These are phyloP conservation scores for Sporopachydermia lactativora DNA, from an alignment of 805 yeast genomes.

Conservation along the genomic window DNA sequence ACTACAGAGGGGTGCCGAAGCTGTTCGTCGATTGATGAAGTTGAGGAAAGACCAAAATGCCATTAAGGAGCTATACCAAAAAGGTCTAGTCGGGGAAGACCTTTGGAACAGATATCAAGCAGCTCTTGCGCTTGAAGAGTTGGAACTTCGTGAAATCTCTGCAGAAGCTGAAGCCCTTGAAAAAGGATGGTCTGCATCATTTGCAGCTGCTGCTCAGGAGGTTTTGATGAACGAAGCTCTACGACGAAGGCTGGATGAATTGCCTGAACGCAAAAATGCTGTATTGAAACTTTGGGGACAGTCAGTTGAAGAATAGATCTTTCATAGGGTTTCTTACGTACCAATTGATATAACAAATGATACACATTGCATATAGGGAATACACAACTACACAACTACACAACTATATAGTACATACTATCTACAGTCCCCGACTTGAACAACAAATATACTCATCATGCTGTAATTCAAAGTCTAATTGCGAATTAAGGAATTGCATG, in stretches of 20 bases:
- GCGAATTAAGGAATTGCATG: too few species aligned
- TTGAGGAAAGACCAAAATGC: slow-evolving; percentile 66
- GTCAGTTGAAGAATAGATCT: too few species aligned
- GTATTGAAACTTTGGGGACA: neutral
- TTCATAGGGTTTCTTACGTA: too few species aligned
- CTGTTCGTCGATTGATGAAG: slow-evolving; percentile 69
- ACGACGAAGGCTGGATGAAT: slow-evolving; percentile 53
- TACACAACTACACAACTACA: too few species aligned
- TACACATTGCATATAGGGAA: too few species aligned
- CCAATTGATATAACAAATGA: too few species aligned
- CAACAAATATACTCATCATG: too few species aligned
- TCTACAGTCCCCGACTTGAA: too few species aligned
- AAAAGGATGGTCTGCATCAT: slow-evolving; percentile 66
- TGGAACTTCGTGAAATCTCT: slow-evolving; percentile 67
- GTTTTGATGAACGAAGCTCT: slow-evolving; percentile 87
- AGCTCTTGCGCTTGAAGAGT: slow-evolving; percentile 63
- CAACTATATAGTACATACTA: too few species aligned
- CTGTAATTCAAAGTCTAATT: too few species aligned
- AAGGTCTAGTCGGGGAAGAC: slow-evolving; percentile 87
- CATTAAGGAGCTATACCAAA: slow-evolving; percentile 60
- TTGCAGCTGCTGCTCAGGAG: slow-evolving; percentile 74
- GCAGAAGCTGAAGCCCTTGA: slow-evolving; percentile 59
- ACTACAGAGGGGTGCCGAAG: slow-evolving; percentile 69
- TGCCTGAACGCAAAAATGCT: neutral
- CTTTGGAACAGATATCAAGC: slow-evolving; percentile 66